Base-by-base conservation (phyloP, 257 asterid genomes). In the Phtheirospermum japonicum region DNA sequence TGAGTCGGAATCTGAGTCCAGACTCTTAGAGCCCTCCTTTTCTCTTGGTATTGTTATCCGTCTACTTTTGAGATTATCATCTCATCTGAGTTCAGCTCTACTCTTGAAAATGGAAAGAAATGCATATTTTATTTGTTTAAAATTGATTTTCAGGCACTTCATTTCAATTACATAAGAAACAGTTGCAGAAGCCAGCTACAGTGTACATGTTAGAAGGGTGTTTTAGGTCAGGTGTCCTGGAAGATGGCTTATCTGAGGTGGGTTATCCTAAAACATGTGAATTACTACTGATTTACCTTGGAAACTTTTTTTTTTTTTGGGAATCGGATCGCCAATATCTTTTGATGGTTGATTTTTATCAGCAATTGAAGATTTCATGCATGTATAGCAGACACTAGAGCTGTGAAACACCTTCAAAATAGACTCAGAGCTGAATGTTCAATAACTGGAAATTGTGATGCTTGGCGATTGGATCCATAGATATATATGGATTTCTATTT, bases 181-280 rank as follows among this genome's bases (percentile, higher is more conserved):
- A 58, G 42, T 59, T 68, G 58, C 84, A 71, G 62, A 71, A 59
- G 69, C 52, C 72, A 45, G 71, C 71, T 59, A 57, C 71, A 59
- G 32, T 55, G 56, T 73, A 65, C 60, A 42, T 57, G 11, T 42
- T 68, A 28, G 72, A 59, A 48, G 73, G 65, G 71, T 71, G 67
- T 76, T 76, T 76, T 59, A 55, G 65, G 61, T 71, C 61, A 61
- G 71, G 54, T 63, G 53, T 61, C 58, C 28, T 59, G 39, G 84
- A 71, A 65, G 76, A 73, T 57, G 82, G 53, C 68, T 64, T 57
- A 48, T 67, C 68, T 66, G 69, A 48, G 94, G 96, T 87, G 64
- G 56, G 89, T 73, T 67, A 58, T 55, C 63, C 51, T 76, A 61
- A 68, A 54, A 57, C 56, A 65, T 37, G 53, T 54, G 56, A 58